phyloP scores from a whole-genome alignment of 352 stramenopile genomes.

The Hyaloperonospora arabidopsidis region DNA sequence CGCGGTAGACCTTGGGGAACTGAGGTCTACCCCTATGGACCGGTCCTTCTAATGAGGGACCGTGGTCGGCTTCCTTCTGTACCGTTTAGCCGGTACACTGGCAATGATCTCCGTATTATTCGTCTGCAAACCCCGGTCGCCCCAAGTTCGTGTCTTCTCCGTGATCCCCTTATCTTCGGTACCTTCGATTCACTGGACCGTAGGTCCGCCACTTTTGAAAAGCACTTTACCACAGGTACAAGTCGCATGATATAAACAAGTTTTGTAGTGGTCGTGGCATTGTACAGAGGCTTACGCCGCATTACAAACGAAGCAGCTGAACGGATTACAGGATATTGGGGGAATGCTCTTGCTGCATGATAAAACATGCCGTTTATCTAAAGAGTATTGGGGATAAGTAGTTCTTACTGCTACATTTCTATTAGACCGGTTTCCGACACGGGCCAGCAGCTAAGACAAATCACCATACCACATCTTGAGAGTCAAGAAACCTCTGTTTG shows the following conservation, averaged over 20 bases:
- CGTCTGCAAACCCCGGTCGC: too few species aligned
- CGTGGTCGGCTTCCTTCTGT: too few species aligned
- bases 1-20: too few species aligned
- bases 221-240: too few species aligned
- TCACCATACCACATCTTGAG: not conserved
- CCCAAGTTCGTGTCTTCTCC: too few species aligned
- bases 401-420: conserved; percentile 7
- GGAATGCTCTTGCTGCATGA: conserved; percentile 1
- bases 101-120: too few species aligned
- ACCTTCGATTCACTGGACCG: too few species aligned
- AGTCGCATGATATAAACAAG: conserved; percentile 6
- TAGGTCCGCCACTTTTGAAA: too few species aligned
- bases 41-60: too few species aligned
- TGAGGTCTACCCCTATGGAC: too few species aligned
- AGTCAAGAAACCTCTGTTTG: not conserved
- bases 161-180: too few species aligned
- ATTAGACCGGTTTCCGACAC: conserved; percentile 4
- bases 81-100: too few species aligned
- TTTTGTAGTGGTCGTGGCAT: conserved; percentile 5
- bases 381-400: conserved; percentile 4
- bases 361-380: conserved; percentile 8
- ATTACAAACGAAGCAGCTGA: conserved; percentile 15
- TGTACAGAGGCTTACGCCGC: conserved; percentile 18
- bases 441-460: not conserved
- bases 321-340: conserved; percentile 7